Conservation (phyloP, 192 early-diverging fungal species). For the Backusella mclennaniae region DNA sequence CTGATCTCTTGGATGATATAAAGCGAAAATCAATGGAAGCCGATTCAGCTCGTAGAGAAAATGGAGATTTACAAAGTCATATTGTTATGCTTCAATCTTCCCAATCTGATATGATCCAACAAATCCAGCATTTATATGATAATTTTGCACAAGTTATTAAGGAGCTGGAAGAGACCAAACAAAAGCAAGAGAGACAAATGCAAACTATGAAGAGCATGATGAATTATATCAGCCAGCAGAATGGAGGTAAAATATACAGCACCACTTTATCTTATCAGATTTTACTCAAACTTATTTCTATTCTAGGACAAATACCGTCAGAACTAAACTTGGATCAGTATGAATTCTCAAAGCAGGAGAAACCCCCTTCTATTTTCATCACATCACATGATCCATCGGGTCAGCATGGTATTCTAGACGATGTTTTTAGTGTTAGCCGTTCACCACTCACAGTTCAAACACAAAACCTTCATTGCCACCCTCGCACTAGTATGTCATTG, state of each 20-base stretch:
- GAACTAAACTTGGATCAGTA: slow-evolving; percentile 13
- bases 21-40: slow-evolving; percentile 91
- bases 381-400: slow-evolving; percentile 21
- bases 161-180: slow-evolving; percentile 70
- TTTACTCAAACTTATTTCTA: not conserved
- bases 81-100: slow-evolving; percentile 75
- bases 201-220: slow-evolving; percentile 65
- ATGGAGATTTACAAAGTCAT: slow-evolving; percentile 73
- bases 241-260: slow-evolving; percentile 22
- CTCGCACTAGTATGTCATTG: not conserved
- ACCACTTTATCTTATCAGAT: not conserved
- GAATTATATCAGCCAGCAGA: slow-evolving; percentile 49
- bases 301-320: slow-evolving; percentile 21
- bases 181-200: slow-evolving; percentile 69
- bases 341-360: not conserved
- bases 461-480: slow-evolving; percentile 5
- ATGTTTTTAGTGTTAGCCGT: slow-evolving; percentile 1
- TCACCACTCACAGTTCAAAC: slow-evolving; percentile 15
- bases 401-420: not conserved
- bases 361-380: slow-evolving; percentile 31
- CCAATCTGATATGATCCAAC: slow-evolving; percentile 73
- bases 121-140: slow-evolving; percentile 71
- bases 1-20: slow-evolving; percentile 85
- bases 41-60: slow-evolving; percentile 67
- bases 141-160: slow-evolving; percentile 69